Evolutionary conservation across 768 basidiomycete genomes (phyloP).

Genomic region (Lactarius vividus): DNA sequence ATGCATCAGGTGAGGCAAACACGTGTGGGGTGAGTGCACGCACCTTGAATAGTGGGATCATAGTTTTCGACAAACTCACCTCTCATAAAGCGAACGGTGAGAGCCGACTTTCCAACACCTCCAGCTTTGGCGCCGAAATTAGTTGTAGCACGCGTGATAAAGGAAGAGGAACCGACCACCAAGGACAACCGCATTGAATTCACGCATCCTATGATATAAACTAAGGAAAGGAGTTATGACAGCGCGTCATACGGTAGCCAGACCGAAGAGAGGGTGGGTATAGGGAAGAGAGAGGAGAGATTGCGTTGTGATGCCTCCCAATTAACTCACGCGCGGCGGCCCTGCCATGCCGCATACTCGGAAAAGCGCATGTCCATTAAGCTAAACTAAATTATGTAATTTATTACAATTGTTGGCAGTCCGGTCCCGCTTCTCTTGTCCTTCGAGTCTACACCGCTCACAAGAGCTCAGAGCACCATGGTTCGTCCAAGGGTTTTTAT

Average conservation of each 20-base stretch:
- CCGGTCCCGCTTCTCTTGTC: background rate
- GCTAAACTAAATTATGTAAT: slow-evolving; percentile 1
- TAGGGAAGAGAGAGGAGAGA: slow-evolving; percentile 1
- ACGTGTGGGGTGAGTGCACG: slow-evolving; percentile 16
- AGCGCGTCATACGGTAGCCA: slow-evolving; percentile 25
- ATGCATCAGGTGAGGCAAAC: slow-evolving; percentile 4
- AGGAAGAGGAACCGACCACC: slow-evolving; percentile 52
- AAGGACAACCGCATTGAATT: slow-evolving; percentile 76
- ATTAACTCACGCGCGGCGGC: background rate
- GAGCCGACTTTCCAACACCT: slow-evolving; percentile 85
- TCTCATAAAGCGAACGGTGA: slow-evolving; percentile 75
- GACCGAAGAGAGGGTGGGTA: slow-evolving; percentile 14
- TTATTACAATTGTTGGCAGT: background rate
- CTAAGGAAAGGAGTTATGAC: slow-evolving; percentile 20
- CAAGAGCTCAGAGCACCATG: slow-evolving; percentile 36
- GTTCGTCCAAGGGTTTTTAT: slow-evolving; percentile 63
- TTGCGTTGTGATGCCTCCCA: slow-evolving; percentile 15
- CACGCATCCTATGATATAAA: slow-evolving; percentile 47
- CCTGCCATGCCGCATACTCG: background rate
- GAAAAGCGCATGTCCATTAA: background rate
- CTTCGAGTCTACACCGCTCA: background rate
- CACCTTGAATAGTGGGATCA: slow-evolving; percentile 85
- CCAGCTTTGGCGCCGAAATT: slow-evolving; percentile 50
- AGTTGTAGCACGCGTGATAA: background rate
- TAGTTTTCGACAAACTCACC: slow-evolving; percentile 74